These are phyloP conservation scores for Nemania diffusa DNA, from an alignment of 2,329 filamentous ascomycete species.

Conservation along the genomic window DNA sequence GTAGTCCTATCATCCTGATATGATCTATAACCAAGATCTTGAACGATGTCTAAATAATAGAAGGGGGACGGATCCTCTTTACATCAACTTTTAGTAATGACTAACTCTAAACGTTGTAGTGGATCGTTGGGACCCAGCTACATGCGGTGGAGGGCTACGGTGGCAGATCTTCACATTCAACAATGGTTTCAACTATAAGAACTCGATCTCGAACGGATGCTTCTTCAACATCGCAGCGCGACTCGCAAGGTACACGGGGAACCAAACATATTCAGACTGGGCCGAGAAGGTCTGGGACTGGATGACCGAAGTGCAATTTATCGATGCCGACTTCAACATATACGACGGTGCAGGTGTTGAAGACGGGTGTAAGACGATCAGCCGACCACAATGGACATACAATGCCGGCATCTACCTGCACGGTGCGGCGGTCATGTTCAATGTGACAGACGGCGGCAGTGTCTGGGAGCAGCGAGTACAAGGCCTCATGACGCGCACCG, in stretches of 20 bases:
- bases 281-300: conserved; percentile 77
- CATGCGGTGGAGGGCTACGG: conserved; percentile 78
- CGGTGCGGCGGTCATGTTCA: conserved; percentile 70
- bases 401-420: conserved; percentile 74
- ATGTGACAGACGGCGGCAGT: conserved; percentile 62
- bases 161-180: conserved; percentile 90
- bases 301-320: conserved; percentile 66
- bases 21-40: no score
- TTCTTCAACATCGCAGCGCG: conserved; percentile 77
- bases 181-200: conserved; percentile 75
- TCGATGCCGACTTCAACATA: conserved; percentile 65
- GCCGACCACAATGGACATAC: conserved; percentile 74
- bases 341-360: conserved; percentile 64
- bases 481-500: conserved; percentile 64
- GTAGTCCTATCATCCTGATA: no score
- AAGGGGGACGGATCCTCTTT: background rate
- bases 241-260: conserved; percentile 80
- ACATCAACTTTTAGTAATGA: background rate
- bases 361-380: conserved; percentile 61
- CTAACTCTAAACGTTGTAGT: conserved; percentile 48
- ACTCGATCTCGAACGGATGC: conserved; percentile 74
- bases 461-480: conserved; percentile 68
- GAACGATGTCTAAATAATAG: background rate
- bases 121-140: conserved; percentile 72
- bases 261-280: conserved; percentile 81